Base-by-base conservation (phyloP, 495 filamentous ascomycete genomes). In the Hypoxylon crocopeplum region DNA sequence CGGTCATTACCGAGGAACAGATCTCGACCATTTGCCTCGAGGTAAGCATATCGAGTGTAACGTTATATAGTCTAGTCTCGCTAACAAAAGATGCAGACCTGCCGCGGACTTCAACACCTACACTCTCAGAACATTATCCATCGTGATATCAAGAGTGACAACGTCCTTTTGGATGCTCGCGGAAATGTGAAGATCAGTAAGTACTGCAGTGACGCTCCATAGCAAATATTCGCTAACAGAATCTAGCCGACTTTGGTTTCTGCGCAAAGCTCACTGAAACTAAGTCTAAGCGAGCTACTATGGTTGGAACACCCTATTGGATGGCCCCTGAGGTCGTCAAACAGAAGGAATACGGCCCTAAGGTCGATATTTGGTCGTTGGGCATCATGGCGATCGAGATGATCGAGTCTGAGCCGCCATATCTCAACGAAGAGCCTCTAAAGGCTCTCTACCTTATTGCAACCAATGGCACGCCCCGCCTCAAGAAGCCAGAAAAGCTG, bases 361-460 rank as follows among this genome's bases (percentile, higher is more conserved):
- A 98, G 82, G 94, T 98, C 50, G 94, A 98, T 69, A 97, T 97
- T 64, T 98, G 94, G 94, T 97, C 93, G 10, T 81, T 98, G 42
- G 94, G 94, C 65, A 98, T 98, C 77, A 98, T 98, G 94, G 93
- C 94, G 33, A 98, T 98, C 63, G 94, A 98, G 78, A 97, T 98
- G 95, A 98, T 98, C 69, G 95, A 98, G 74, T 93, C 90, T 8
- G 94, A 98, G 69, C 94, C 94, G 5, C 94, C 94, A 0, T 98
- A 98, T 72, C 83, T 98, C 20, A 98, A 97, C 73, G 94, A 98
- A 73, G 93, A 98, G 75, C 94, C 94, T 0, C 84, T 98, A 25
- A 98, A 98, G 80, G 94, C 90, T 10, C 84, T 98, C 39, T 98
- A 95, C 67, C 84, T 98, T 30, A 98, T 98, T 67, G 94, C 94